Conservation (phyloP, 75 land plant species). For the Selaginella moellendorffii region DNA sequence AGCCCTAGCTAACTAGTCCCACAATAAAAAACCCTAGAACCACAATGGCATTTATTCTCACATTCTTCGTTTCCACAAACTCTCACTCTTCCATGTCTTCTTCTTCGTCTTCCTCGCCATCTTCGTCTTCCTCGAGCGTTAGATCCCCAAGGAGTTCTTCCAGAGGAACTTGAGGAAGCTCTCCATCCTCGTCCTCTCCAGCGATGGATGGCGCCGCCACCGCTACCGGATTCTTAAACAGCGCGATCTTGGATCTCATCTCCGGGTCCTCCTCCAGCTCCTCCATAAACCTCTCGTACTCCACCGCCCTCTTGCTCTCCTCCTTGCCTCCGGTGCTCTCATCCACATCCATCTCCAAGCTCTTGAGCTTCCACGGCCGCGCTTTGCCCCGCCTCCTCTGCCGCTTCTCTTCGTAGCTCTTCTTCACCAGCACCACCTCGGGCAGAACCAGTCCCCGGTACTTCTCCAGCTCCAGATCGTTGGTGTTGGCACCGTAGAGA, state of each 20-base stretch:
- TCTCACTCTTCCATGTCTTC: slow-evolving; percentile 15
- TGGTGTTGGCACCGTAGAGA: slow-evolving; percentile 51
- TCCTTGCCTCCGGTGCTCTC: slow-evolving; percentile 16
- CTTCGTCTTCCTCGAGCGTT: slow-evolving; percentile 25
- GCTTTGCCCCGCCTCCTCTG: slow-evolving; percentile 46
- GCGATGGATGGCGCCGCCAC: slow-evolving; percentile 37
- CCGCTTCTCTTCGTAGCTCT: slow-evolving; percentile 76
- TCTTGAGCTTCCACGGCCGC: slow-evolving; percentile 66
- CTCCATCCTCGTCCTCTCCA: slow-evolving; percentile 52
- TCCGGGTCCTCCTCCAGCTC: slow-evolving; percentile 80
- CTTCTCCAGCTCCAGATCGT: slow-evolving; percentile 52
- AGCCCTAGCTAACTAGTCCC: background rate
- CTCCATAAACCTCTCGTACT: slow-evolving; percentile 56
- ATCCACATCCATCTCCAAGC: slow-evolving; percentile 58
- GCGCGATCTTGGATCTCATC: slow-evolving; percentile 48
- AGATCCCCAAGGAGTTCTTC: slow-evolving; percentile 73
- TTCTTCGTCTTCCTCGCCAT: slow-evolving; percentile 26
- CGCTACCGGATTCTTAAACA: slow-evolving; percentile 46
- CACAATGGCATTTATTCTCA: background rate
- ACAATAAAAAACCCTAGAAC: background rate
- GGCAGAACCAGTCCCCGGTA: slow-evolving; percentile 46
- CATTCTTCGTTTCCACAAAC: background rate
- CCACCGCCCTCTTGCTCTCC: slow-evolving; percentile 41
- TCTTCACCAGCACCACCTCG: slow-evolving; percentile 56
- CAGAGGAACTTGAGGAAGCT: slow-evolving; percentile 48